A percentile compares a stretch with the other conserved stretches of the same genome.
These are phyloP conservation scores for Oryza australiensis DNA, from an alignment of 176 grass and related monocot genomes.

Conservation along the genomic window DNA sequence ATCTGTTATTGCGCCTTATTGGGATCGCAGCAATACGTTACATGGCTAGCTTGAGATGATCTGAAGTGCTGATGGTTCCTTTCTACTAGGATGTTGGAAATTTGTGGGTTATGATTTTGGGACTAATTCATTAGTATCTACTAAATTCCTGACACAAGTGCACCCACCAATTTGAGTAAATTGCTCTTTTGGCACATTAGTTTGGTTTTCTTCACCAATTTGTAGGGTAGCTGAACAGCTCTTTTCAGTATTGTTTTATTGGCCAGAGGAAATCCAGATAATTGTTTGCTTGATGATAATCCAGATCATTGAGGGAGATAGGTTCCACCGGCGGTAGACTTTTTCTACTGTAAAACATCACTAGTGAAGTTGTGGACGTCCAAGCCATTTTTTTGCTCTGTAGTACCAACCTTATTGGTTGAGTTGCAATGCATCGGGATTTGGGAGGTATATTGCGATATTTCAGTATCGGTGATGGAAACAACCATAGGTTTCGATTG, in stretches of 20 bases:
- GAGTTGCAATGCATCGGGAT: not conserved
- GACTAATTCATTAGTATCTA: not conserved
- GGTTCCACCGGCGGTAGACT: not conserved
- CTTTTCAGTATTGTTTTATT: slow-evolving; percentile 12
- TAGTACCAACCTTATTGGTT: not conserved
- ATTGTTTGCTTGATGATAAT: not conserved
- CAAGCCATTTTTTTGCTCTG: not conserved
- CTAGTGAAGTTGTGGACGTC: not conserved
- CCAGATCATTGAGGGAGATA: not conserved
- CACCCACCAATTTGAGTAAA: not conserved
- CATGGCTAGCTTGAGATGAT: not conserved
- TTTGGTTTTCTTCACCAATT: not conserved
- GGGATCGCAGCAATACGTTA: not conserved
- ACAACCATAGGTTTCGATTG: not conserved
- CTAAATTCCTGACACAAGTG: not conserved
- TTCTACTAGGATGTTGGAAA: not conserved
- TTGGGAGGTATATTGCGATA: not conserved
- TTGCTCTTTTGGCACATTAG: not conserved
- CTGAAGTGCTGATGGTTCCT: not conserved
- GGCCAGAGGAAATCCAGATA: not conserved
- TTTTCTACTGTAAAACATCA: not conserved
- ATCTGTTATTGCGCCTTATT: slow-evolving; percentile 21
- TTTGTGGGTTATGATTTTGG: slow-evolving; percentile 2
- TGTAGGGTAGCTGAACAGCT: not conserved
- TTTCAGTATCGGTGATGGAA: not conserved